Percentiles rank a stretch among this genome's conserved stretches.
phyloP scores from a whole-genome alignment of 2,329 filamentous ascomycete genomes.

The Aspergillus quadricinctus region DNA sequence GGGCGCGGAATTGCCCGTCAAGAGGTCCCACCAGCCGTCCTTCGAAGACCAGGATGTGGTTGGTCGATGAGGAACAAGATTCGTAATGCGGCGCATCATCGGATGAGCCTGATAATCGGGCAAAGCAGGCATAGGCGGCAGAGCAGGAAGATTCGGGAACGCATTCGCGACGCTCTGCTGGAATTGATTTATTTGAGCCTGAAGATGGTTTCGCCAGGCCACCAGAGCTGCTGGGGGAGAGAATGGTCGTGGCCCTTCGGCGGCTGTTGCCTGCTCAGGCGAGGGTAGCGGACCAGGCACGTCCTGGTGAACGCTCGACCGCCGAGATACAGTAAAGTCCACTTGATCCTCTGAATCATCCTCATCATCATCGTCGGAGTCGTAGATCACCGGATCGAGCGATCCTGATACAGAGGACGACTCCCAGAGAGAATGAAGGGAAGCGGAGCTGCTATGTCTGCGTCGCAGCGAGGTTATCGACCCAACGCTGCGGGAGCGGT shows the following conservation, averaged over 20 bases:
- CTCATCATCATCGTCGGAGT: constrained; percentile 32
- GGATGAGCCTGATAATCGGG: constrained; percentile 71
- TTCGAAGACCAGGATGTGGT: constrained; percentile 41
- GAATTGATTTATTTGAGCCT: constrained; percentile 69
- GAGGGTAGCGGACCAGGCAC: constrained; percentile 18
- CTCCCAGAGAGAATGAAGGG: constrained; percentile 65
- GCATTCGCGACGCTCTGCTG: constrained; percentile 66
- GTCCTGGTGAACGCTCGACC: constrained; percentile 36
- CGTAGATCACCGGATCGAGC: constrained; percentile 41
- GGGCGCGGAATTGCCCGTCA: constrained; percentile 48
- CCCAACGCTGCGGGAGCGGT: constrained; percentile 62
- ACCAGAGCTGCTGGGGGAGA: constrained; percentile 60
- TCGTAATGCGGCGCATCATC: constrained; percentile 68
- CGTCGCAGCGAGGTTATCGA: constrained; percentile 53
- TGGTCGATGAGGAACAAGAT: constrained; percentile 65
- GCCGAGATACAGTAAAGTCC: constrained; percentile 29
- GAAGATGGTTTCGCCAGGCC: constrained; percentile 69
- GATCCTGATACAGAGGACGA: constrained; percentile 45
- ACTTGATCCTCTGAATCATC: constrained; percentile 22
- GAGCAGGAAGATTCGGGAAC: constrained; percentile 57
- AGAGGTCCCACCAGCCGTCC: constrained; percentile 63
- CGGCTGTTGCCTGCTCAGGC: constrained; percentile 22
- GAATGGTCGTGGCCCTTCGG: constrained; percentile 30
- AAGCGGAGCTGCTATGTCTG: constrained; percentile 59
- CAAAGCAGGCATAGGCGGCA: constrained; percentile 60